phyloP scores from a whole-genome alignment of 495 filamentous ascomycete genomes.

The Hypoxylon rickii region DNA sequence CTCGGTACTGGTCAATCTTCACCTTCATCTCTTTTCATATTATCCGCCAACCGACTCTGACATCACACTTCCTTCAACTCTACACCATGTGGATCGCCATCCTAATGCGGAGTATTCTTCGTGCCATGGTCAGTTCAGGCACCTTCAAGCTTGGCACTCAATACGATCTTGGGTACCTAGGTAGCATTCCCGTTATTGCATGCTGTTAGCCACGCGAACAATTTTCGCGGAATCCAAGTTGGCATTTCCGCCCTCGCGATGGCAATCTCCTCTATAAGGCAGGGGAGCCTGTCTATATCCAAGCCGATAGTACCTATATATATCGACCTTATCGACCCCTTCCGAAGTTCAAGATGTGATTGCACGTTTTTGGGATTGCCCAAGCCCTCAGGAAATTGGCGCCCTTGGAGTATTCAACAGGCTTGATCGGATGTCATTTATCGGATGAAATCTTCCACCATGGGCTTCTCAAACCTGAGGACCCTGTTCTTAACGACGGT shows the following conservation, averaged over 20 bases:
- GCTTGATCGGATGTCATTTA: background rate
- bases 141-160: slow-evolving; percentile 21
- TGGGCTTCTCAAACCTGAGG: slow-evolving; percentile 6
- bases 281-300: slow-evolving; percentile 10
- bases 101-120: slow-evolving; percentile 21
- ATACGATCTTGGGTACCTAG: slow-evolving; percentile 25
- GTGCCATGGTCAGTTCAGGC: slow-evolving; percentile 18
- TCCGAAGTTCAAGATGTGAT: background rate
- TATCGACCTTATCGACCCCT: background rate
- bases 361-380: background rate
- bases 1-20: too few relatives aligned
- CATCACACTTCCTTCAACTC: too few relatives aligned
- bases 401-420: background rate
- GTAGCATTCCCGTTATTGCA: slow-evolving; percentile 18
- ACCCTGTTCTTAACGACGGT: slow-evolving; percentile 2
- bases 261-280: background rate
- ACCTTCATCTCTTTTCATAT: slow-evolving; percentile 17
- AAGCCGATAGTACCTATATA: slow-evolving; percentile 13
- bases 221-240: slow-evolving; percentile 11
- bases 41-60: slow-evolving; percentile 24
- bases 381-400: background rate
- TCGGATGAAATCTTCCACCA: background rate
- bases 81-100: slow-evolving; percentile 1
- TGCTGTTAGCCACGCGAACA: background rate
- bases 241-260: slow-evolving; percentile 22